These are phyloP conservation scores for Sporothrix inflata DNA, from an alignment of 2,329 filamentous ascomycete species.

Conservation along the genomic window DNA sequence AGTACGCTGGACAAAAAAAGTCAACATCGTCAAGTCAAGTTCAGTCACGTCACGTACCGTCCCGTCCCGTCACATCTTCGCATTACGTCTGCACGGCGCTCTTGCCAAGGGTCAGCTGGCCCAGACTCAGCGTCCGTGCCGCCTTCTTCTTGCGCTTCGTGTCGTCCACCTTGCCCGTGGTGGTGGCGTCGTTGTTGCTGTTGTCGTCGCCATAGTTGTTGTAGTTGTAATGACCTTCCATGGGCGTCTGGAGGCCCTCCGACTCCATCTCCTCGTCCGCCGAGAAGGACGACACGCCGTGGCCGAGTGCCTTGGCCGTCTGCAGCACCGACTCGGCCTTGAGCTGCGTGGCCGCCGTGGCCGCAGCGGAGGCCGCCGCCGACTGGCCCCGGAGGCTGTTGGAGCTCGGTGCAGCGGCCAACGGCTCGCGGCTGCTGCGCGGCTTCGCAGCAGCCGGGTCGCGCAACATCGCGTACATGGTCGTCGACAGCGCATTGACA, in stretches of 20 bases:
- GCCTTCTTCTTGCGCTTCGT: slow-evolving; percentile 52
- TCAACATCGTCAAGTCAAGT: not conserved
- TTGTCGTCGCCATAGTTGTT: slow-evolving; percentile 35
- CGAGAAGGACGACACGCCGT: slow-evolving; percentile 12
- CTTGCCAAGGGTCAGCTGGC: slow-evolving; percentile 55
- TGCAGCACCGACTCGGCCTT: slow-evolving; percentile 27
- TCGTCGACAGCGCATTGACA: slow-evolving; percentile 51
- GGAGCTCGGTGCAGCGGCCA: slow-evolving; percentile 26
- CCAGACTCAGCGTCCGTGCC: slow-evolving; percentile 66
- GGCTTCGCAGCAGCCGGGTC: slow-evolving; percentile 43
- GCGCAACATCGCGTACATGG: slow-evolving; percentile 46
- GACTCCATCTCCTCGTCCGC: slow-evolving; percentile 43
- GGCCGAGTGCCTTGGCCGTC: slow-evolving; percentile 29
- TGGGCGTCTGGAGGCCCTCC: slow-evolving; percentile 42
- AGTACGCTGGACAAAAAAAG: not conserved
- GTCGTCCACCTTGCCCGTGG: slow-evolving; percentile 27
- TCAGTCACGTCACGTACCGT: not conserved
- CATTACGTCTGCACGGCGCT: slow-evolving; percentile 28
- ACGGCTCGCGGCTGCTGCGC: slow-evolving; percentile 36
- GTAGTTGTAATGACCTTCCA: slow-evolving; percentile 40
- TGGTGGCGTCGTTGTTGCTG: slow-evolving; percentile 36
- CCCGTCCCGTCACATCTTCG: not conserved
- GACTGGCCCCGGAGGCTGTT: slow-evolving; percentile 24
- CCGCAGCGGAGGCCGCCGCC: not conserved
- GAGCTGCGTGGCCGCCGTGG: slow-evolving; percentile 18